These are phyloP conservation scores for Fusarium phyllophilum DNA, from an alignment of 2,329 filamentous ascomycete genomes.

Conservation along the genomic window DNA sequence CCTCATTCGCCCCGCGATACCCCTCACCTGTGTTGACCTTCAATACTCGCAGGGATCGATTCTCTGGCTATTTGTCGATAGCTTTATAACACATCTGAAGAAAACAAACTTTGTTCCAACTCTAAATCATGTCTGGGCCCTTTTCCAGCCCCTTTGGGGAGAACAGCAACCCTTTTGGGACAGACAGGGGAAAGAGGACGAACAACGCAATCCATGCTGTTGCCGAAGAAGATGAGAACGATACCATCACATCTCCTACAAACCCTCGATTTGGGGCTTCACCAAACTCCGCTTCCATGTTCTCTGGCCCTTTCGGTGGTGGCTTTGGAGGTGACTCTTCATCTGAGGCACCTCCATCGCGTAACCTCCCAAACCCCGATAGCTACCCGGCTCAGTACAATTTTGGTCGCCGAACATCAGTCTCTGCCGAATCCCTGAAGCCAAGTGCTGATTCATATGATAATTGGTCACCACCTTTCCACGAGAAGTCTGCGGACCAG, in stretches of 20 bases:
- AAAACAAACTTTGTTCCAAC: background rate
- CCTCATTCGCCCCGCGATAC: slow-evolving; percentile 69
- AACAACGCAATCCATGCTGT: slow-evolving; percentile 60
- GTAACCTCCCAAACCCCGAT: slow-evolving; percentile 66
- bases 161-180: slow-evolving; percentile 55
- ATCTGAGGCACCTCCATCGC: slow-evolving; percentile 57
- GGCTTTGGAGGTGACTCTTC: slow-evolving; percentile 57
- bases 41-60: slow-evolving; percentile 65
- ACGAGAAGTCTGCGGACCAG: slow-evolving; percentile 86
- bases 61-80: slow-evolving; percentile 15
- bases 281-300: slow-evolving; percentile 51
- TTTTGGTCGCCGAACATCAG: slow-evolving; percentile 90
- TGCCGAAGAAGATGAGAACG: slow-evolving; percentile 86
- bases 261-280: slow-evolving; percentile 64
- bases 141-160: slow-evolving; percentile 79
- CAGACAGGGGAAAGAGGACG: slow-evolving; percentile 34
- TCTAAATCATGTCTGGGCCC: slow-evolving; percentile 73
- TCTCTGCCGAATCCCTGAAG: slow-evolving; percentile 96
- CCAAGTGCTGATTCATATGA: slow-evolving; percentile 84
- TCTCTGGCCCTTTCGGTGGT: slow-evolving; percentile 63
- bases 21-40: slow-evolving; percentile 77
- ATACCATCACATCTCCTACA: slow-evolving; percentile 79
- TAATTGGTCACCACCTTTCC: slow-evolving; percentile 89
- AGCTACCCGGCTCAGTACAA: slow-evolving; percentile 94
- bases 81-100: background rate